Conservation (phyloP, 2,329 filamentous ascomycete genomes). For the Sporothrix mexicana region DNA sequence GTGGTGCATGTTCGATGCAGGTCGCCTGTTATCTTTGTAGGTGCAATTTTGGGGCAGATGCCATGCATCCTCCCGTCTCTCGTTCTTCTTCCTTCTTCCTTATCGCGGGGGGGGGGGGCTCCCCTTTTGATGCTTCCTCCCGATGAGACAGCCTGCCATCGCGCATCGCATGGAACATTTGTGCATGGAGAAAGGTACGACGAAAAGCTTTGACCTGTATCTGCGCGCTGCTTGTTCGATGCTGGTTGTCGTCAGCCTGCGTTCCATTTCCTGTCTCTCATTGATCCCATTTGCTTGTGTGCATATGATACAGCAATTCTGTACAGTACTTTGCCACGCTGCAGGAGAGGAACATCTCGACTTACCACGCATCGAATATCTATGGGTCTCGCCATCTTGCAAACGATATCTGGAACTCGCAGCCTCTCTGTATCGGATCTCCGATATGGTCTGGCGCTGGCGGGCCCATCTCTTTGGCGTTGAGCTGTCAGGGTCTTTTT, state of each 20-base stretch:
- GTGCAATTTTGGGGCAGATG: slow-evolving; percentile 13
- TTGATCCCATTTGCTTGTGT: not conserved
- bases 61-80: slow-evolving; percentile 22
- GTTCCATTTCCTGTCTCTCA: slow-evolving; percentile 1
- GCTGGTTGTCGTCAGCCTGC: slow-evolving; percentile 13
- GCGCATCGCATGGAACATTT: slow-evolving; percentile 16
- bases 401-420: not conserved
- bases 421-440: slow-evolving; percentile 22
- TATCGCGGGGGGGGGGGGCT: too few relatives aligned
- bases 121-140: slow-evolving; percentile 9
- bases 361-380: not conserved
- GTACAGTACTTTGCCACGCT: slow-evolving; percentile 12
- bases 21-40: slow-evolving; percentile 20
- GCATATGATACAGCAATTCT: not conserved
- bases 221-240: slow-evolving; percentile 9
- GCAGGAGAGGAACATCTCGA: not conserved
- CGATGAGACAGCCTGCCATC: slow-evolving; percentile 12
- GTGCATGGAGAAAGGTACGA: not conserved
- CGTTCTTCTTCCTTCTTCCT: slow-evolving; percentile 10
- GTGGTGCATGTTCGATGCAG: slow-evolving; percentile 16
- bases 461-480: not conserved
- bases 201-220: slow-evolving; percentile 15
- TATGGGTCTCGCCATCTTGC: not conserved
- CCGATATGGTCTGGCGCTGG: not conserved
- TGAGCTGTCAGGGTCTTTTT: not conserved